A percentile compares a stretch with the other conserved stretches of the same genome.
These are phyloP conservation scores for Kodamaea arcana DNA, from an alignment of 1,139 yeast species.

Conservation along the genomic window DNA sequence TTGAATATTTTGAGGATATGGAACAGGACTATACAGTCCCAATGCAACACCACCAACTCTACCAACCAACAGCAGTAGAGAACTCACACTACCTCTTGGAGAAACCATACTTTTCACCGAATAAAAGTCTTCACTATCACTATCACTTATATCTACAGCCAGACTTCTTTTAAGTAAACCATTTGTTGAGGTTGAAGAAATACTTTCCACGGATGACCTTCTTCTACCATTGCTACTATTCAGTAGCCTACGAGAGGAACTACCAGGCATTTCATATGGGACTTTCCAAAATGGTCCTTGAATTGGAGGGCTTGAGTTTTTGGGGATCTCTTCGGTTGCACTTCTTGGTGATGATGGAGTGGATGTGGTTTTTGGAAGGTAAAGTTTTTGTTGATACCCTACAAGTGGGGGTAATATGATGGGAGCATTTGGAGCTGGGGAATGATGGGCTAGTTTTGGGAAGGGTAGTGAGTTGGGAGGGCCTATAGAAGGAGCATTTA, in stretches of 20 bases:
- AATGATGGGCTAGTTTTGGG: slow-evolving; percentile 10
- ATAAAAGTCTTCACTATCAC: slow-evolving; percentile 40
- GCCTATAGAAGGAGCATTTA: background rate
- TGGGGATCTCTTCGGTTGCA: slow-evolving; percentile 2
- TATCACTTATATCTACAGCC: slow-evolving; percentile 19
- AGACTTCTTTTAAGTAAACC: slow-evolving; percentile 30
- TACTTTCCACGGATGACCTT: slow-evolving; percentile 35
- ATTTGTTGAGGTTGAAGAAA: slow-evolving; percentile 30
- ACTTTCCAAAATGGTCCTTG: slow-evolving; percentile 51
- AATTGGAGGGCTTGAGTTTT: slow-evolving; percentile 28
- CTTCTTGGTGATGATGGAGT: slow-evolving; percentile 3
- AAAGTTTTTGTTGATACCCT: slow-evolving; percentile 9
- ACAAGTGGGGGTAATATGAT: slow-evolving; percentile 25
- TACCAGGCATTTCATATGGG: slow-evolving; percentile 46
- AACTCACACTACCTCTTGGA: slow-evolving; percentile 44
- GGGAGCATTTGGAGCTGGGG: slow-evolving; percentile 12
- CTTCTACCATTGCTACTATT: slow-evolving; percentile 14
- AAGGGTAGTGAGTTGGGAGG: slow-evolving; percentile 14
- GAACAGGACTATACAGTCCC: background rate
- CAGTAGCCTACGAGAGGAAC: slow-evolving; percentile 4
- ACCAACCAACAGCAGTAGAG: slow-evolving; percentile 45
- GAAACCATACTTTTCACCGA: slow-evolving; percentile 27
- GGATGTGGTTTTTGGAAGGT: background rate
- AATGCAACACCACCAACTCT: slow-evolving; percentile 13
- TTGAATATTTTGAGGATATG: too few relatives aligned